Evolutionary conservation across 2,329 filamentous ascomycete genomes (phyloP).

Genomic region (Sporothrix sp.): DNA sequence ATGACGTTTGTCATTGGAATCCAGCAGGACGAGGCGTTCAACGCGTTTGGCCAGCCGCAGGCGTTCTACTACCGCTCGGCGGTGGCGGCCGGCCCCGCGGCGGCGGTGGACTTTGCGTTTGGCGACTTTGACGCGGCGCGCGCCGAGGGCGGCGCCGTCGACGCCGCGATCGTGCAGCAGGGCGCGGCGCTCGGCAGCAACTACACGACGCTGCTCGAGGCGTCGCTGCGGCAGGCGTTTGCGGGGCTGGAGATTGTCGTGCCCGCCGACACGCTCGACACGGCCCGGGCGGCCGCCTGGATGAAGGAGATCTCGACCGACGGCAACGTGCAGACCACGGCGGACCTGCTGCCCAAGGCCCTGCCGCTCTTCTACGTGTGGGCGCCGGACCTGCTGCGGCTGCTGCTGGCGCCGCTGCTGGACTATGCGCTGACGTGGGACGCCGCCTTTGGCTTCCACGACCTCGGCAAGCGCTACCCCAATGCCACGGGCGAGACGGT

Average conservation of each 20-base stretch:
- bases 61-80: slow-evolving; percentile 4
- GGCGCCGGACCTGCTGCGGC: slow-evolving; percentile 3
- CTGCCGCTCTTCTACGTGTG: slow-evolving; percentile 8
- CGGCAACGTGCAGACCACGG: slow-evolving; percentile 8
- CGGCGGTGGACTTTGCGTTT: slow-evolving; percentile 5
- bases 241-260: slow-evolving; percentile 3
- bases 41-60: neutral
- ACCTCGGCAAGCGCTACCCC: slow-evolving; percentile 9
- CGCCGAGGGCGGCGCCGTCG: neutral
- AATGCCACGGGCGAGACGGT: slow-evolving; percentile 12
- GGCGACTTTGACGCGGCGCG: neutral
- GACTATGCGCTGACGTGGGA: slow-evolving; percentile 5
- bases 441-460: slow-evolving; percentile 8
- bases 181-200: neutral
- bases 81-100: neutral
- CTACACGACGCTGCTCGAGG: slow-evolving; percentile 7
- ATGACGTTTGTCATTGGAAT: slow-evolving; percentile 8
- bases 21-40: slow-evolving; percentile 6
- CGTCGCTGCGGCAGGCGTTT: slow-evolving; percentile 4
- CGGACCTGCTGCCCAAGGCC: slow-evolving; percentile 10
- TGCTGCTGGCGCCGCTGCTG: slow-evolving; percentile 3
- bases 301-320: slow-evolving; percentile 12
- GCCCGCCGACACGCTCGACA: slow-evolving; percentile 1
- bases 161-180: neutral
- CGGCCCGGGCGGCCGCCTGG: neutral